phyloP scores from a whole-genome alignment of 2,329 filamentous ascomycete species.

The Fusarium nematophilum region DNA sequence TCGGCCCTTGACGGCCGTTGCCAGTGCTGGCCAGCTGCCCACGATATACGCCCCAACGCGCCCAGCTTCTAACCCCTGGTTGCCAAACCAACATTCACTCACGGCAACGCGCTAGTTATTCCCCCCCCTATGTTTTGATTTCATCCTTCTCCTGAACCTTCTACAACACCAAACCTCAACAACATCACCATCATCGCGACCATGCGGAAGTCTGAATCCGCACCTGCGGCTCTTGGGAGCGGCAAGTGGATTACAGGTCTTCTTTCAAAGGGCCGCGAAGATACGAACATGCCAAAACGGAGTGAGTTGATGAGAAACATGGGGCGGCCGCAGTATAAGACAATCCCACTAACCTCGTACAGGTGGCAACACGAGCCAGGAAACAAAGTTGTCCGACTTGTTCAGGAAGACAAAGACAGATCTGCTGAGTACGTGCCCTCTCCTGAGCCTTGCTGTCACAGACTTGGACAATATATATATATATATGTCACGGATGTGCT shows the following conservation, averaged over 20 bases:
- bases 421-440: constrained; percentile 15
- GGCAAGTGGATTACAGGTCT: constrained; percentile 17
- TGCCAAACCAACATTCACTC: constrained; percentile 5
- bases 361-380: background rate
- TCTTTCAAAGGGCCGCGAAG: background rate
- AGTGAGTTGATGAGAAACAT: constrained; percentile 1
- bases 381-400: constrained; percentile 13
- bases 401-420: constrained; percentile 18
- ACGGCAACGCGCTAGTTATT: background rate
- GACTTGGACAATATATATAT: background rate
- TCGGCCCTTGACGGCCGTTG: background rate
- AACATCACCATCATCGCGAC: background rate
- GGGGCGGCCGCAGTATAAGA: background rate
- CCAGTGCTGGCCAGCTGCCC: constrained; percentile 6
- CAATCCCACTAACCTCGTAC: background rate
- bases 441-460: background rate
- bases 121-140: background rate
- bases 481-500: background rate
- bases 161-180: background rate
- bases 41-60: background rate
- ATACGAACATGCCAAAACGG: background rate
- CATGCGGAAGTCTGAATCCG: constrained; percentile 23
- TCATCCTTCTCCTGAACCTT: background rate
- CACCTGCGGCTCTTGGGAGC: constrained; percentile 18
- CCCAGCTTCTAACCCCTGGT: background rate